Evolutionary conservation across 176 grass and related monocot genomes (phyloP), one percentile per base, ranked within the genome.

Genomic region (Puccinellia tenuiflora): DNA sequence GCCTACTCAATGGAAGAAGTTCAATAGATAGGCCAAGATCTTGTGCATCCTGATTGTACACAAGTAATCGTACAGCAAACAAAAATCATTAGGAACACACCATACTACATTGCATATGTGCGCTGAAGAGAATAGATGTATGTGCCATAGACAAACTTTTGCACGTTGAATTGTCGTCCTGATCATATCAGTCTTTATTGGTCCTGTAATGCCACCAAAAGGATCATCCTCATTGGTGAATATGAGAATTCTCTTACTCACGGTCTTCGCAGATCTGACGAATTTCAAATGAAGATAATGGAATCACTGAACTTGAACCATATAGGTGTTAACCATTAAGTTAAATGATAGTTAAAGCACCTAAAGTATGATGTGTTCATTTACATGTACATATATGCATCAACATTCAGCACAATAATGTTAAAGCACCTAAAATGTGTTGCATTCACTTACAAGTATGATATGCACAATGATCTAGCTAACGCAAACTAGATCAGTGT

Each of bases 191-290:
- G 88, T 83, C 88, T 98, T 98, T 40, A 51, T 70, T 59, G 88
- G 79, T 53, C 92, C 92, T 77, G 85, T 87, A 68, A 98, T 79
- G 81, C 64, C 73, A 76, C 92, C 88, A 83, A 98, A 98, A 56
- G 96, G 96, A 88, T 98, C 88, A 88, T 95, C 96, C 79, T 98
- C 92, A 28, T 98, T 98, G 35, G 96, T 98, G 82, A 98, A 93
- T 83, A 95, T 83, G 82, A 98, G 84, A 75, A 98, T 93, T 45
- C 95, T 67, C 84, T 98, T 98, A 64, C 79, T 91, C 65, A 83
- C 37, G 1, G 92, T 93, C 90, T 91, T 98, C 64, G 34, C 87
- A 73, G 96, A 95, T 78, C 96, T 98, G 78, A 81, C 70, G 48
- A 60, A 75, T 33, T 83, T 77, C 9, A 62, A 62, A 83, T 26